These are phyloP conservation scores for Grosmannia clavigera DNA, from an alignment of 2,329 filamentous ascomycete genomes.

Conservation along the genomic window DNA sequence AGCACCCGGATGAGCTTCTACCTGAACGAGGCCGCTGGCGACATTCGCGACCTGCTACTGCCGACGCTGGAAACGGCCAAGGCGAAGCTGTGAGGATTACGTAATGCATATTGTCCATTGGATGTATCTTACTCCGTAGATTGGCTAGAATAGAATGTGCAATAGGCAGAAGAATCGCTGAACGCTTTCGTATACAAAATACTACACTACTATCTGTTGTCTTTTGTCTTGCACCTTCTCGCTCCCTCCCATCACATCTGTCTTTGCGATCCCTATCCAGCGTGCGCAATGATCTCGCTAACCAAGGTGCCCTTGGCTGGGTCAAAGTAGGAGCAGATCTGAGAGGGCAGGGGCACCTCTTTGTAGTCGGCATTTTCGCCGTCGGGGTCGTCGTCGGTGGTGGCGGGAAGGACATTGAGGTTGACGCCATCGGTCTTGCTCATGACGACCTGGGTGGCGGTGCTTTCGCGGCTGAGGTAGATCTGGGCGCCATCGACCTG, in stretches of 20 bases:
- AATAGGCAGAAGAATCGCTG: neutral
- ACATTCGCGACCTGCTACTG: slow-evolving; percentile 76
- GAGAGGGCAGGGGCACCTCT: slow-evolving; percentile 78
- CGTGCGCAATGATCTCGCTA: slow-evolving; percentile 92
- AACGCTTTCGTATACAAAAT: neutral
- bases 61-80: slow-evolving; percentile 69
- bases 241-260: slow-evolving; percentile 11
- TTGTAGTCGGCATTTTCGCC: slow-evolving; percentile 68
- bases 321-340: slow-evolving; percentile 69
- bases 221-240: no score
- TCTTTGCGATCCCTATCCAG: slow-evolving; percentile 40
- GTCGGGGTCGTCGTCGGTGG: slow-evolving; percentile 68
- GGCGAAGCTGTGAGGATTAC: slow-evolving; percentile 28
- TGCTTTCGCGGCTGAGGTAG: slow-evolving; percentile 72
- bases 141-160: neutral
- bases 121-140: neutral
- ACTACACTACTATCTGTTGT: neutral
- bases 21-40: slow-evolving; percentile 82
- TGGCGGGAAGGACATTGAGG: slow-evolving; percentile 58
- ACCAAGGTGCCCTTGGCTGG: slow-evolving; percentile 60
- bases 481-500: slow-evolving; percentile 84
- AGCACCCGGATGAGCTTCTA: slow-evolving; percentile 92
- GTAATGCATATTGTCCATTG: neutral
- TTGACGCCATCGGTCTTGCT: slow-evolving; percentile 85
- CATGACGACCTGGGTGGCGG: slow-evolving; percentile 69